Conservation (phyloP, 2,329 filamentous ascomycete species). For the Penicillium sp. region DNA sequence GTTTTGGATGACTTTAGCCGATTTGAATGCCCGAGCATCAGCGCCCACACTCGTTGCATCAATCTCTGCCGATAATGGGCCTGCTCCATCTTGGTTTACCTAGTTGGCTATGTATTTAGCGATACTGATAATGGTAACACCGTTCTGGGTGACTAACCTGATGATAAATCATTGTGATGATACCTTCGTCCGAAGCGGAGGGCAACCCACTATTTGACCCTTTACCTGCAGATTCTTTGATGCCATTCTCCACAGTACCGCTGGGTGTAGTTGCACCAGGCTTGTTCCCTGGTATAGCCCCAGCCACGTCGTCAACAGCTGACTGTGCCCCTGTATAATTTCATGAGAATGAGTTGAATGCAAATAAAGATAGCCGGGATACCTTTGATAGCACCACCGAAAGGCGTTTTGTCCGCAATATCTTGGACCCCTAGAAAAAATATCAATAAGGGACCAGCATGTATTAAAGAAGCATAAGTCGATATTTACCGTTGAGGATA, state of each 20-base stretch:
- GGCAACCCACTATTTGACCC: conserved; percentile 62
- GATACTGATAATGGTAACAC: neutral
- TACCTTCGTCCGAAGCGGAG: conserved; percentile 64
- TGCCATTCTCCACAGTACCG: conserved; percentile 56
- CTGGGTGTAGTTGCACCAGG: conserved; percentile 53
- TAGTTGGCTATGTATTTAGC: neutral
- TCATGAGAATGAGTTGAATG: neutral
- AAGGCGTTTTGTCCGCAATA: conserved; percentile 10
- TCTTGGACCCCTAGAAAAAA: conserved; percentile 7
- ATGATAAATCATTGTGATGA: conserved; percentile 67
- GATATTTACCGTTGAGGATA: conserved; percentile 9
- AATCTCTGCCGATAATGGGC: conserved; percentile 63
- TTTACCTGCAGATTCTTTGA: conserved; percentile 58
- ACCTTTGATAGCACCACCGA: conserved; percentile 14
- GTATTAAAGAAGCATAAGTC: neutral
- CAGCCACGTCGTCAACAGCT: conserved; percentile 6
- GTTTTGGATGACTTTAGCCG: conserved; percentile 62
- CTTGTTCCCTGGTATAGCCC: conserved; percentile 41
- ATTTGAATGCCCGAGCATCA: conserved; percentile 63
- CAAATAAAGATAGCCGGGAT: neutral
- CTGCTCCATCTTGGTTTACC: conserved; percentile 73
- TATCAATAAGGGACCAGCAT: neutral
- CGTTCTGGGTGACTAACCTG: conserved; percentile 42
- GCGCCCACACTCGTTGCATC: conserved; percentile 68
- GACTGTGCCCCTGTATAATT: conserved; percentile 8